A percentile compares a stretch with the other conserved stretches of the same genome.
Conservation (phyloP, 2,329 filamentous ascomycete species). For the Gnomoniopsis sp. region DNA sequence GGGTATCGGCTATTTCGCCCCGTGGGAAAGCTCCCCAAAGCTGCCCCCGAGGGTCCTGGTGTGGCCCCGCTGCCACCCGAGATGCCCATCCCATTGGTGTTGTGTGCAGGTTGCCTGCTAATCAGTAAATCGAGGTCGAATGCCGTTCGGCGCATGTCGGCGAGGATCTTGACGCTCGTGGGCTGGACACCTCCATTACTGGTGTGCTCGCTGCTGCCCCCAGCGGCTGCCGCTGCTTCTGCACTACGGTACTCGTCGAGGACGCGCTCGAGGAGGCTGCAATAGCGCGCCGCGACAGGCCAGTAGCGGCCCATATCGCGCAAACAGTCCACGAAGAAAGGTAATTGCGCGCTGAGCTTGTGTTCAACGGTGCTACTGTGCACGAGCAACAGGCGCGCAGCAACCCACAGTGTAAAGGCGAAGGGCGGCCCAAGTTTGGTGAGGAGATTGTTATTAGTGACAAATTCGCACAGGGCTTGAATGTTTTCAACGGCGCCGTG, state of each 20-base stretch:
- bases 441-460: conserved; percentile 70
- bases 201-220: conserved; percentile 29
- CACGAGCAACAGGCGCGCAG: conserved; percentile 79
- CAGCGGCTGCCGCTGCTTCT: conserved; percentile 60
- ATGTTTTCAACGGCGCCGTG: conserved; percentile 81
- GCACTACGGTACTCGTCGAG: conserved; percentile 82
- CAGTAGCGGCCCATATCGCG: conserved; percentile 78
- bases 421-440: conserved; percentile 84
- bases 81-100: background rate
- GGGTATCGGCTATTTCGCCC: conserved; percentile 41
- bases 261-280: conserved; percentile 73
- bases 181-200: conserved; percentile 57
- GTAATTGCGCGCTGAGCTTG: conserved; percentile 74
- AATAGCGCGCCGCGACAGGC: conserved; percentile 83
- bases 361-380: conserved; percentile 88
- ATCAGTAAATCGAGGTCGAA: conserved; percentile 91
- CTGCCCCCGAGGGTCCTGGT: conserved; percentile 15
- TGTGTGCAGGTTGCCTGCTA: conserved; percentile 60
- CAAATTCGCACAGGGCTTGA: conserved; percentile 72
- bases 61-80: conserved; percentile 21
- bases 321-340: conserved; percentile 78
- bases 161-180: conserved; percentile 79
- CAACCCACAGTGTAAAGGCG: conserved; percentile 90
- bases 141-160: conserved; percentile 87
- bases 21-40: conserved; percentile 17